These are phyloP conservation scores for Arthrobotrys sphaeroides DNA, from an alignment of 2,329 filamentous ascomycete species.

Conservation along the genomic window DNA sequence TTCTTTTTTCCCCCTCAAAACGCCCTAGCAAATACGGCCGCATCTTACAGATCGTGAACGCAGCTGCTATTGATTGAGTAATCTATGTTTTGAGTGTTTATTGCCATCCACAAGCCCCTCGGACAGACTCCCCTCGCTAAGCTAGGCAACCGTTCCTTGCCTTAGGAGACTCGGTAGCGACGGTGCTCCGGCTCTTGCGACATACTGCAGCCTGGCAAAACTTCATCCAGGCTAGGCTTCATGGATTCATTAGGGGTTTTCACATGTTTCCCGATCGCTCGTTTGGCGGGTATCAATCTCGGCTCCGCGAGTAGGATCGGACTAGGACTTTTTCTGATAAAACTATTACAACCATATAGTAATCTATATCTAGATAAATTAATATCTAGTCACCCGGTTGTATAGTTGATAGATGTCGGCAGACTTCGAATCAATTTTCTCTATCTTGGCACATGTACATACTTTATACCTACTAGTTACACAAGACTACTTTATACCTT, in stretches of 20 bases:
- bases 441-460: too few species aligned
- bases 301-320: background rate
- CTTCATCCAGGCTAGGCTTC: too few species aligned
- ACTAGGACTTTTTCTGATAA: too few species aligned
- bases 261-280: background rate
- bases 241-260: too few species aligned
- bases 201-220: slow-evolving; percentile 5
- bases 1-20: slow-evolving; percentile 3
- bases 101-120: background rate
- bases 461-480: too few species aligned
- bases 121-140: slow-evolving; percentile 12
- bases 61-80: too few species aligned
- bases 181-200: background rate
- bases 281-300: background rate
- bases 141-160: slow-evolving; percentile 6
- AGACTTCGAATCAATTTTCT: too few species aligned
- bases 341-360: too few species aligned
- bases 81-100: slow-evolving; percentile 4
- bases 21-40: background rate
- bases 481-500: too few species aligned
- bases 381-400: too few species aligned
- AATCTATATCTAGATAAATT: too few species aligned
- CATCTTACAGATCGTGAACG: background rate
- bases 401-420: too few species aligned
- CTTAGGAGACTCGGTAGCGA: slow-evolving; percentile 11